These are phyloP conservation scores for Neohortaea acidophila DNA, from an alignment of 495 filamentous ascomycete species.

Conservation along the genomic window DNA sequence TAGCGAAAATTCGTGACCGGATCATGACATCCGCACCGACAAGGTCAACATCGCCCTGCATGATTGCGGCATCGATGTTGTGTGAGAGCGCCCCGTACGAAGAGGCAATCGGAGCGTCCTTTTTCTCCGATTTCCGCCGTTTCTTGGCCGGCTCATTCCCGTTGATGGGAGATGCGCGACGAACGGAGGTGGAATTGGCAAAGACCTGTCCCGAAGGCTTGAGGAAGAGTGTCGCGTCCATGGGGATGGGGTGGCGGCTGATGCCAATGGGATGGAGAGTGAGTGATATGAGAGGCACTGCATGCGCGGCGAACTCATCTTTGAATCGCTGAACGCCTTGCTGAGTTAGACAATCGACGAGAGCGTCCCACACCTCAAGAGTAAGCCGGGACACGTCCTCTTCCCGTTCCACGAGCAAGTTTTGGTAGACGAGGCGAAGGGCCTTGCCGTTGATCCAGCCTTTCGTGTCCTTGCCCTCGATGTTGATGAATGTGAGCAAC, in stretches of 20 bases:
- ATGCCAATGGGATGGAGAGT: conserved; percentile 84
- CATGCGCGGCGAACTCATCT: conserved; percentile 50
- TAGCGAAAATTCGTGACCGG: conserved; percentile 73
- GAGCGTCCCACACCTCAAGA: conserved; percentile 68
- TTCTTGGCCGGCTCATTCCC: conserved; percentile 44
- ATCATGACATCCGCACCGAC: conserved; percentile 79
- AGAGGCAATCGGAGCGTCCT: conserved; percentile 37
- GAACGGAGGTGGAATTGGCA: conserved; percentile 32
- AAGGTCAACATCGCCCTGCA: conserved; percentile 87
- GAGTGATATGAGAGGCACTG: conserved; percentile 62
- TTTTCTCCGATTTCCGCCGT: conserved; percentile 68
- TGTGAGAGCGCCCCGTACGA: conserved; percentile 40
- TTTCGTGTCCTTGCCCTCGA: conserved; percentile 67
- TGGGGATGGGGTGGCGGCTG: conserved; percentile 70
- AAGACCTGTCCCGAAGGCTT: conserved; percentile 85
- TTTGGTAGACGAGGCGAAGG: conserved; percentile 80
- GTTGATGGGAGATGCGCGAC: conserved; percentile 44
- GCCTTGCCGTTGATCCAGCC: conserved; percentile 88
- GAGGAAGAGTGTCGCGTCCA: conserved; percentile 77
- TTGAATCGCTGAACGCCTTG: conserved; percentile 42
- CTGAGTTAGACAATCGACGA: conserved; percentile 50
- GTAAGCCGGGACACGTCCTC: conserved; percentile 64
- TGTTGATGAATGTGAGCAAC: conserved; percentile 77
- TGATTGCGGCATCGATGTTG: conserved; percentile 95
- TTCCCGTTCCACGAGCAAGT: conserved; percentile 83